phyloP scores from a whole-genome alignment of 345 rosid species.

The Combretum micranthum region DNA sequence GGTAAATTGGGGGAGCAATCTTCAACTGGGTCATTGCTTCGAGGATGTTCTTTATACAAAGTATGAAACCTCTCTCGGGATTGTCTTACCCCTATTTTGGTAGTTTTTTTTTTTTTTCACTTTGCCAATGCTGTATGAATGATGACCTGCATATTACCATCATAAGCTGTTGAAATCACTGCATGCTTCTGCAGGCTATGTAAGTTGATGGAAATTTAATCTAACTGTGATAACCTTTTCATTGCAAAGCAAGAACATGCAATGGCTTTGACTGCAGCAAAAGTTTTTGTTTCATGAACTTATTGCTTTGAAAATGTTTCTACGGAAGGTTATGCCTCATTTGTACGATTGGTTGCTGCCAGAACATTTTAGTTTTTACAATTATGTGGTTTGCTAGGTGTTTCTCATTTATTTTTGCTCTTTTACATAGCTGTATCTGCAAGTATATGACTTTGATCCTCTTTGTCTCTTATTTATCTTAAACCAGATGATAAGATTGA shows the following conservation, averaged over 20 bases:
- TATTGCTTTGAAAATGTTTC: no score
- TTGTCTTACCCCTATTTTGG: background rate
- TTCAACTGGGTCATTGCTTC: constrained; percentile 35
- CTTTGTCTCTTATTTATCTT: constrained; percentile 19
- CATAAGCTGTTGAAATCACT: no score
- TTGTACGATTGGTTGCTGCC: no score
- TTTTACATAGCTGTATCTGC: background rate
- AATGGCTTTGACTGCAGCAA: no score
- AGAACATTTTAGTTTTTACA: background rate
- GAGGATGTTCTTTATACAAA: constrained; percentile 71
- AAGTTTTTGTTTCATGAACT: no score
- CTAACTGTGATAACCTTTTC: no score
- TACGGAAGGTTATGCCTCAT: no score
- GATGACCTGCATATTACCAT: no score
- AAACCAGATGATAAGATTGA: constrained; percentile 79
- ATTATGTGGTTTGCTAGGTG: background rate
- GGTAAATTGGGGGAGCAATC: constrained; percentile 46
- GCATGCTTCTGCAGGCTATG: no score
- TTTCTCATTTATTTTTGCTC: background rate
- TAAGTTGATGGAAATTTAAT: no score
- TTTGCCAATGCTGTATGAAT: no score
- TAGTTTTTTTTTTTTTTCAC: background rate
- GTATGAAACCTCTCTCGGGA: constrained; percentile 22
- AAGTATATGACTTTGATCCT: background rate
- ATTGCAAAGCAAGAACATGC: no score